A percentile compares a stretch with the other conserved stretches of the same genome.
Evolutionary conservation across 225 moss, liverwort and hornwort genomes (phyloP).

Genomic region (Sphagnum contortum): DNA sequence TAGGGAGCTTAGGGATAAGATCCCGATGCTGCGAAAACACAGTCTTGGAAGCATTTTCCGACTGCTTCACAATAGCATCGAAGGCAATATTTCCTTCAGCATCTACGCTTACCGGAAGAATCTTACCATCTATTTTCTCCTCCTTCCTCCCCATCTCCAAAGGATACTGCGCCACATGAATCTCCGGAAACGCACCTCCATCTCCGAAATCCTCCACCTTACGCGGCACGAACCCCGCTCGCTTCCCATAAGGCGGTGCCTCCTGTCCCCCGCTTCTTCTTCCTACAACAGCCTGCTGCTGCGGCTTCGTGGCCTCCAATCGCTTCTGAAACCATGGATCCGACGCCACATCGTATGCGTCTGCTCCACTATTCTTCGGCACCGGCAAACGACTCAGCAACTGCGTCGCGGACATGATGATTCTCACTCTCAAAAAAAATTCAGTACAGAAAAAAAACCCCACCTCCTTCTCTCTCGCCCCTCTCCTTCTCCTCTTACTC

Average conservation of each 20-base stretch:
- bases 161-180: slow-evolving; percentile 92
- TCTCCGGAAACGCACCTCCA: slow-evolving; percentile 97
- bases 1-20: slow-evolving; percentile 70
- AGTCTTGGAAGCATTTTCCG: slow-evolving; percentile 75
- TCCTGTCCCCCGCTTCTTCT: slow-evolving; percentile 2
- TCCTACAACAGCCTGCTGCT: slow-evolving; percentile 19
- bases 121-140: slow-evolving; percentile 67
- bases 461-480: no score
- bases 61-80: slow-evolving; percentile 89
- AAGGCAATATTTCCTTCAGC: slow-evolving; percentile 89
- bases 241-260: slow-evolving; percentile 72
- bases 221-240: slow-evolving; percentile 87
- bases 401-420: slow-evolving; percentile 62
- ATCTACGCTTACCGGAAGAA: slow-evolving; percentile 91
- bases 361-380: slow-evolving; percentile 43
- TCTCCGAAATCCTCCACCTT: slow-evolving; percentile 93
- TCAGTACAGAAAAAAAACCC: no score
- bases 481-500: no score
- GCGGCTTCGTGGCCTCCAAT: slow-evolving; percentile 59
- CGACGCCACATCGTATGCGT: slow-evolving; percentile 68
- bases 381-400: slow-evolving; percentile 74
- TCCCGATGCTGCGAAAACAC: slow-evolving; percentile 89
- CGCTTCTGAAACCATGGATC: slow-evolving; percentile 95
- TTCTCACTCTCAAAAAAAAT: no score
- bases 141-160: slow-evolving; percentile 84